Evolutionary conservation across 2,329 filamentous ascomycete species (phyloP), one percentile per base, ranked within the genome.

Genomic region (Aureobasidium sp.): DNA sequence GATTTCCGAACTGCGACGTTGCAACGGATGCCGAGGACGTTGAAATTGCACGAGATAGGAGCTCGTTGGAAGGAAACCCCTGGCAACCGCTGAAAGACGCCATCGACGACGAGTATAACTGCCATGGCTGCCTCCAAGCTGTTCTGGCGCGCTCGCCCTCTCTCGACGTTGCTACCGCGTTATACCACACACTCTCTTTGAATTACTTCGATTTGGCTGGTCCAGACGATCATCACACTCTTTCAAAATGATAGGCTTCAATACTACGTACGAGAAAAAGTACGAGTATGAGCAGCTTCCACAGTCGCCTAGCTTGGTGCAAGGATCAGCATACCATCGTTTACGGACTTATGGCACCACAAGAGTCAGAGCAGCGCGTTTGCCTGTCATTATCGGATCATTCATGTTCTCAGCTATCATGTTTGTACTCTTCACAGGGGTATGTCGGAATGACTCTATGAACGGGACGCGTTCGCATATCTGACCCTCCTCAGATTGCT

Each of bases 301-400:
- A 55, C 51, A 55, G 51, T 55, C 51, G 38, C 37, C 51, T 17
- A 23, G 51, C 51, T 55, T 37, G 51, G 38, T 37, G 55, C 55
- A 58, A 49, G 23, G 33, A 47, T 33, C 55, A 38, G 55, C 43
- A 31, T 58, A 31, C 13, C 4, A 40, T 6, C 31, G 33, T 17
- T 21, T 58, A 21, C 42, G 55, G 17, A 49, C 43, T 17, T 58
- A 58, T 31, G 33, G 55, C 42, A 49, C 10, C 35, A 49, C 55
- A 49, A 27, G 43, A 58, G 55, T 23, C 19, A 49, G 55, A 43
- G 33, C 23, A 5, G 33, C 55, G 25, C 31, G 55, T 21, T n/a
- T 58, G 33, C 55, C 55, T n/a, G 43, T 31, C 33, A 29, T 58
- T 17, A 37, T 58, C 3, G 35, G 31, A 29, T 27, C 55, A 1